A percentile compares a stretch with the other conserved stretches of the same genome.
Evolutionary conservation across 2,329 filamentous ascomycete species (phyloP).

Genomic region (Trichophyton mentagrophytes): DNA sequence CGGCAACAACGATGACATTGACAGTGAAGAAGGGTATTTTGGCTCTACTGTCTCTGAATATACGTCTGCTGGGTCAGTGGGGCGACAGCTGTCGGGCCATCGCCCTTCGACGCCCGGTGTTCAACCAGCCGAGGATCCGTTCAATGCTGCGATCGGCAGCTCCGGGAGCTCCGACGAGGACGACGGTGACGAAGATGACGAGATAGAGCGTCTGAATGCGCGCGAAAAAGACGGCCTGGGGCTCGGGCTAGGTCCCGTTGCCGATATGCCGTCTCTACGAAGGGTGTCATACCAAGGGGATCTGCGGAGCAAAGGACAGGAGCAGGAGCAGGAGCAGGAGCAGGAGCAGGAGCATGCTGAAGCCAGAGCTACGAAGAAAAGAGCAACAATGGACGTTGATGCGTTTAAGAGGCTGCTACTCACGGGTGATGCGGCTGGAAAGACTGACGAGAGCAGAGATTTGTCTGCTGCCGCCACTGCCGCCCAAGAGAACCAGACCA

Average conservation of each 20-base stretch:
- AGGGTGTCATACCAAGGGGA: not conserved
- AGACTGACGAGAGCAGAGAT: not conserved
- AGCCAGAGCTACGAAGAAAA: slow-evolving; percentile 13
- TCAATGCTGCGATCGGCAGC: slow-evolving; percentile 12
- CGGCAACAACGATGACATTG: not conserved
- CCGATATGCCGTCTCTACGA: not conserved
- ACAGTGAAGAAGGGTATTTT: not conserved
- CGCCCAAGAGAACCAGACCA: not conserved
- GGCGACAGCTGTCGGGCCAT: not conserved
- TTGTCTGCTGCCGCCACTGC: not conserved
- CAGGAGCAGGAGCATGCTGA: too few species aligned
- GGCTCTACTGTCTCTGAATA: not conserved
- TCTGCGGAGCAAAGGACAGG: not conserved
- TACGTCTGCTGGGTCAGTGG: not conserved
- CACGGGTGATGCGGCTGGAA: slow-evolving; percentile 49
- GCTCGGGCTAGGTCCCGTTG: not conserved
- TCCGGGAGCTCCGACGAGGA: slow-evolving; percentile 19
- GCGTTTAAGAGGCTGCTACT: slow-evolving; percentile 64
- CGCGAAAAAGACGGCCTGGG: not conserved
- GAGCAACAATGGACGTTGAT: slow-evolving; percentile 55
- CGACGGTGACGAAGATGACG: slow-evolving; percentile 13
- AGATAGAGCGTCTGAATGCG: not conserved
- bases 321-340: not conserved
- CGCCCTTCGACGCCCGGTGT: not conserved
- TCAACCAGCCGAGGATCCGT: not conserved